phyloP scores from a whole-genome alignment of 2,329 filamentous ascomycete genomes.

The Lasiodiplodia sp. region DNA sequence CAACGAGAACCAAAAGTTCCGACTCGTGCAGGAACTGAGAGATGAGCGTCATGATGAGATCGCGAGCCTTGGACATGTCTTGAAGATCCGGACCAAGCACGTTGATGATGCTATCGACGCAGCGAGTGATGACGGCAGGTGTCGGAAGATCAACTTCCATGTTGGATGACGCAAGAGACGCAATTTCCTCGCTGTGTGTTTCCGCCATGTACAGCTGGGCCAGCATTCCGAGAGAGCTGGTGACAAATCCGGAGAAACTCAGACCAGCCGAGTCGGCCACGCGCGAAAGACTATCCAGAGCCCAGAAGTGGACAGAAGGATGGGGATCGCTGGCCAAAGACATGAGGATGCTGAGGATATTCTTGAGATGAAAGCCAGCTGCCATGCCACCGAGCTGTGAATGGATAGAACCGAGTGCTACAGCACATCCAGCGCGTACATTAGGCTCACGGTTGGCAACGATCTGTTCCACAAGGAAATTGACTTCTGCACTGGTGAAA shows the following conservation, averaged over 20 bases:
- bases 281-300: slow-evolving; percentile 83
- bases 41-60: slow-evolving; percentile 87
- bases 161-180: slow-evolving; percentile 84
- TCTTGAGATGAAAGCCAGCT: slow-evolving; percentile 93
- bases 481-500: slow-evolving; percentile 90
- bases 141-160: slow-evolving; percentile 86
- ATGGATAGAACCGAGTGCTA: slow-evolving; percentile 91
- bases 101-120: slow-evolving; percentile 94
- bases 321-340: slow-evolving; percentile 95
- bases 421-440: slow-evolving; percentile 90
- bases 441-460: slow-evolving; percentile 92
- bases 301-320: slow-evolving; percentile 95
- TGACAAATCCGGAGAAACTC: slow-evolving; percentile 89
- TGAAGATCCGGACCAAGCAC: slow-evolving; percentile 95
- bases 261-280: slow-evolving; percentile 92
- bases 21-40: slow-evolving; percentile 81
- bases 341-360: slow-evolving; percentile 97
- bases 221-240: slow-evolving; percentile 89
- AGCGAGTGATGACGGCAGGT: slow-evolving; percentile 81
- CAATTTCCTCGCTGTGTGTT: slow-evolving; percentile 85
- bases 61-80: slow-evolving; percentile 88
- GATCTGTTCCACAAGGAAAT: slow-evolving; percentile 90
- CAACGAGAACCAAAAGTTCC: slow-evolving; percentile 73
- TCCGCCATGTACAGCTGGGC: slow-evolving; percentile 92
- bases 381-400: slow-evolving; percentile 97